Base-by-base conservation (phyloP, 192 early-diverging fungal species). In the Coemansia javaensis region DNA sequence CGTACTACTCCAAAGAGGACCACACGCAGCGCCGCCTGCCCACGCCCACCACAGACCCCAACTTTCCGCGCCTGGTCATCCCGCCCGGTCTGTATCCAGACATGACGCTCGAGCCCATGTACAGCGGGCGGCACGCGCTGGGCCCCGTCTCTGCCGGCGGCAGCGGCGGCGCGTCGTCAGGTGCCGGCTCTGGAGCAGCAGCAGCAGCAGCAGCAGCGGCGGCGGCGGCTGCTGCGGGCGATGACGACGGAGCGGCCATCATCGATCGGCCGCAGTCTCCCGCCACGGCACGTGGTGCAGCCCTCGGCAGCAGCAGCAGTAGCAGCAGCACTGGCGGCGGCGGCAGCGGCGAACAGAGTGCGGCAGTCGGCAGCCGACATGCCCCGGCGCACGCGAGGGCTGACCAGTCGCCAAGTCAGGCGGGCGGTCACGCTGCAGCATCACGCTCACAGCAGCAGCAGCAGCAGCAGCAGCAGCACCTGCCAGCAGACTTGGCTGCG, bases 31-130 rank as follows among this genome's bases (percentile, higher is more conserved):
- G 81, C 7, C 68, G 79, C 28, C 66, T 94, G 42, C 56, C 77
- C 53, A 83, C 82, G 8, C 92, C 92, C 4, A 78, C 77, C 5
- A 64, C 57, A 1, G 81, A 90, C 50, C 81, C 82, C 28, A 62
- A 66, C 32, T 80, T 92, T 37, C 74, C 81, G 16, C 48, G 77
- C 40, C 63, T 94, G 27, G 72, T 68, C 22, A 80, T 94, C 31
- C 86, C 87, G 8, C 85, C 81, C 42, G 86, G 86, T 50, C 75
- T 91, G 37, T 94, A 94, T 50, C 91, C 91, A 4, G 91, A 94
- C 59, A 85, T 78, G 68, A 53, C 63, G 36, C 76, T 69, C 7
- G 76, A 78, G 38, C 51, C 63, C 14, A 75, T 75, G 71, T 75
- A 75, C 22, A 63, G 71, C 14, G 63, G 63, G 17, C 51, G 71